Percentiles rank a stretch among this genome's conserved stretches.
These are phyloP conservation scores for Kwoniella dendrophila DNA, from an alignment of 768 basidiomycete species.

Conservation along the genomic window DNA sequence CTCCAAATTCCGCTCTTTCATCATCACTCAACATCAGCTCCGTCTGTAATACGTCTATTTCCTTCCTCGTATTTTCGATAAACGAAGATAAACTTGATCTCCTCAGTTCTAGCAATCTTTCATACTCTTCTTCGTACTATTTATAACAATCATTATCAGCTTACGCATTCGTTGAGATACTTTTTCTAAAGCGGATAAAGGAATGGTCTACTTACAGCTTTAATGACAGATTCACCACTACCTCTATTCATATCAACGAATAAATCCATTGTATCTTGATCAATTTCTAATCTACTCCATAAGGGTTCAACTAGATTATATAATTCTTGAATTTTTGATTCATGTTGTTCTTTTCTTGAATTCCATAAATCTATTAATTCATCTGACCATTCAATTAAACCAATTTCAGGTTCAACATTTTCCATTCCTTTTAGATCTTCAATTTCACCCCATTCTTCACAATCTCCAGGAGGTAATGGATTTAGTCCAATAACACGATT, in stretches of 20 bases:
- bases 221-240: constrained; percentile 72
- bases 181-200: neutral
- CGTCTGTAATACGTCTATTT: constrained; percentile 81
- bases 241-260: constrained; percentile 86
- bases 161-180: neutral
- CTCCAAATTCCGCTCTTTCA: constrained; percentile 76
- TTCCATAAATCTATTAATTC: constrained; percentile 63
- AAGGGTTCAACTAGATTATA: constrained; percentile 90
- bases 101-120: constrained; percentile 85
- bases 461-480: constrained; percentile 15
- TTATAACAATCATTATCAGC: constrained; percentile 9
- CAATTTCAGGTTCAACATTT: constrained; percentile 74
- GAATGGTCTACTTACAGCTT: constrained; percentile 59
- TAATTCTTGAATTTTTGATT: constrained; percentile 84
- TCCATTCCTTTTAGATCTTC: constrained; percentile 64
- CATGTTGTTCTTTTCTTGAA: constrained; percentile 72
- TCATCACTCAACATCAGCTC: constrained; percentile 82
- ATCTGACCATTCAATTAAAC: constrained; percentile 73
- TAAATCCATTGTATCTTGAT: constrained; percentile 79
- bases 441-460: constrained; percentile 18
- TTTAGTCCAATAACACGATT: constrained; percentile 62
- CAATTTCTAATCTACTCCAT: constrained; percentile 82
- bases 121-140: constrained; percentile 82
- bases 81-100: constrained; percentile 83
- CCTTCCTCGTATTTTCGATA: constrained; percentile 74